Conservation (phyloP, 2,329 filamentous ascomycete genomes). For the Aspergillus latus region DNA sequence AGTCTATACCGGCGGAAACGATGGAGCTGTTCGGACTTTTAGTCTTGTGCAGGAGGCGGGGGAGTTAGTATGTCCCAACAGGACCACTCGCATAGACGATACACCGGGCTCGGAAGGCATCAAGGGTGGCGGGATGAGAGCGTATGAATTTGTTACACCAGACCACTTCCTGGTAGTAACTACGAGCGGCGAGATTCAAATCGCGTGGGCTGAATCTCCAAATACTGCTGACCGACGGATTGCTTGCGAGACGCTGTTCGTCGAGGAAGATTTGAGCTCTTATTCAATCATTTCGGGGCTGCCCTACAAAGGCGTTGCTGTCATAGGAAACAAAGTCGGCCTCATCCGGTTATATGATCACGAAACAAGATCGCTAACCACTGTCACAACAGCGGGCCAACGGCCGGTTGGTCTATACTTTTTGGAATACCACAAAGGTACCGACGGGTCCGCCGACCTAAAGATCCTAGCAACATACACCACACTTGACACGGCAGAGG, state of each 20-base stretch:
- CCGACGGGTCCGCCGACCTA: constrained; percentile 15
- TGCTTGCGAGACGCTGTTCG: constrained; percentile 28
- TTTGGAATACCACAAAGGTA: constrained; percentile 21
- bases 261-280: constrained; percentile 31
- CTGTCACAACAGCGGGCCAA: constrained; percentile 27
- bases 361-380: constrained; percentile 26
- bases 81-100: constrained; percentile 16
- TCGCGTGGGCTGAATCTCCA: constrained; percentile 28
- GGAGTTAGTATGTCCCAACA: constrained; percentile 17
- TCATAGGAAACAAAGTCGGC: constrained; percentile 37
- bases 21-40: constrained; percentile 61
- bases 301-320: constrained; percentile 31
- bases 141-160: constrained; percentile 37
- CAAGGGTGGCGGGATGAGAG: constrained; percentile 22
- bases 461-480: constrained; percentile 31
- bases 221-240: constrained; percentile 11
- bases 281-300: constrained; percentile 33
- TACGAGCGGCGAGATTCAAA: constrained; percentile 31
- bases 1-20: constrained; percentile 78
- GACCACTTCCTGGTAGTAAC: constrained; percentile 36
- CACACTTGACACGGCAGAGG: constrained; percentile 27
- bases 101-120: constrained; percentile 12
- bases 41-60: constrained; percentile 20
- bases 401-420: constrained; percentile 32
- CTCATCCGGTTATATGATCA: constrained; percentile 38